These are phyloP conservation scores for Carallia pectinifolia DNA, from an alignment of 345 rosid genomes.

Conservation along the genomic window DNA sequence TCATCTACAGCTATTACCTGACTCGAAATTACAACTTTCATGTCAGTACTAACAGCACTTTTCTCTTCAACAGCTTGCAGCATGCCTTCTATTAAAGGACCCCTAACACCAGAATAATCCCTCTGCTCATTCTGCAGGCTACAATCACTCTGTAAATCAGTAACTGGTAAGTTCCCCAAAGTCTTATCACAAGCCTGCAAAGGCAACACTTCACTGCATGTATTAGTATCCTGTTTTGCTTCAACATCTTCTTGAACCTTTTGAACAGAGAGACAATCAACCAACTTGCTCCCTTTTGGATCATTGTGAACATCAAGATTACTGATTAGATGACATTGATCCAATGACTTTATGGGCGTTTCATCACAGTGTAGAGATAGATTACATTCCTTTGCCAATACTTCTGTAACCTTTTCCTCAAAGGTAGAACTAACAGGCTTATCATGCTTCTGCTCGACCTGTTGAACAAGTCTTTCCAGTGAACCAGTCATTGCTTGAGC, in stretches of 20 bases:
- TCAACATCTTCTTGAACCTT: slow-evolving; percentile 17
- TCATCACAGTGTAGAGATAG: slow-evolving; percentile 20
- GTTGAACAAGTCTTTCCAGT: slow-evolving; percentile 11
- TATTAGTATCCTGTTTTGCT: slow-evolving; percentile 18
- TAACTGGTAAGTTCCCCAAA: slow-evolving; percentile 22
- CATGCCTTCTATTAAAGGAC: slow-evolving; percentile 16
- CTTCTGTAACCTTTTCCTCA: slow-evolving; percentile 15
- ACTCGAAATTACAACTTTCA: slow-evolving; percentile 24
- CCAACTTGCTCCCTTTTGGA: slow-evolving; percentile 17
- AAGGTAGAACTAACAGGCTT: slow-evolving; percentile 14
- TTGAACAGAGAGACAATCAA: slow-evolving; percentile 22
- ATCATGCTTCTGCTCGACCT: slow-evolving; percentile 23
- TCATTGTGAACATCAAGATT: slow-evolving; percentile 12
- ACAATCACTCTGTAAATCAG: slow-evolving; percentile 24
- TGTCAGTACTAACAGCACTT: slow-evolving; percentile 31
- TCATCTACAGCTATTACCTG: slow-evolving; percentile 27
- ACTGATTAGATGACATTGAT: slow-evolving; percentile 17
- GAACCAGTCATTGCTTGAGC: slow-evolving; percentile 15
- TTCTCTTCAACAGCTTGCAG: slow-evolving; percentile 30
- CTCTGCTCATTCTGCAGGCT: slow-evolving; percentile 24
- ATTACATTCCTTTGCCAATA: slow-evolving; percentile 21
- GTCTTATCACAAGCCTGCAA: slow-evolving; percentile 15
- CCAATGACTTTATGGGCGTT: slow-evolving; percentile 14
- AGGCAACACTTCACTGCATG: slow-evolving; percentile 13
- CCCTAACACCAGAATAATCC: slow-evolving; percentile 15